Base-by-base conservation (phyloP, 805 yeast species). In the Cyberlindnera veronae region DNA sequence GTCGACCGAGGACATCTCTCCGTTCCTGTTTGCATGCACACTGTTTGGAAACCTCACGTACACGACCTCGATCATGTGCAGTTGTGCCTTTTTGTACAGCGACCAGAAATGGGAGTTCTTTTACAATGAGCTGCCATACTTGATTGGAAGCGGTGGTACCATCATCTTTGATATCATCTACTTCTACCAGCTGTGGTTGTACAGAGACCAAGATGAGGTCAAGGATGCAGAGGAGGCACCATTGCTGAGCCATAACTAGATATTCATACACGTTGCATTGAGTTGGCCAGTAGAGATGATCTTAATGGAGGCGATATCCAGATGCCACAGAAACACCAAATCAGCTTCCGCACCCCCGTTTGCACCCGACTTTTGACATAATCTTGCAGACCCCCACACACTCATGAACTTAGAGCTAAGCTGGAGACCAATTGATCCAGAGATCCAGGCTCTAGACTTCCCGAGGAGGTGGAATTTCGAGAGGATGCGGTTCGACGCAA, bases 61-160 rank as follows among this genome's bases (percentile, higher is more conserved):
- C 60, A 77, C 93, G 0, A 50, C 77, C 6, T 84, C 95, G 6
- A 88, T 91, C 20, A 50, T 89, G 30, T 68, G 82, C 2, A 77
- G 86, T 34, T 73, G 85, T 63, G 68, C 69, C 12, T 79, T 77
- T 60, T 41, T 68, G 22, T 46, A 51, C 7, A 56, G 63, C 13
- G 63, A 63, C 12, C 63, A 60, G 1, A 63, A 68, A 49, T 50
- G 49, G 39, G 63, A 49, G 7, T 90, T 84, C 55, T 61, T 88
- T 20, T 49, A 66, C 48, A 79, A 77, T 34, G 95, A 89, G 53
- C 58, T 87, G 38, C 96, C 97, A 0, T 90, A 81, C 55, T 69
- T 91, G 23, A 54, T 88, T 19, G 96, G 97, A 1, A 81, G 93
- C 49, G 74, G 87, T 0, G 96, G 97, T 7, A 89, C 97, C 0